Evolutionary conservation across 176 grass and related monocot species (phyloP).

Genomic region (Triticum dicoccoides): DNA sequence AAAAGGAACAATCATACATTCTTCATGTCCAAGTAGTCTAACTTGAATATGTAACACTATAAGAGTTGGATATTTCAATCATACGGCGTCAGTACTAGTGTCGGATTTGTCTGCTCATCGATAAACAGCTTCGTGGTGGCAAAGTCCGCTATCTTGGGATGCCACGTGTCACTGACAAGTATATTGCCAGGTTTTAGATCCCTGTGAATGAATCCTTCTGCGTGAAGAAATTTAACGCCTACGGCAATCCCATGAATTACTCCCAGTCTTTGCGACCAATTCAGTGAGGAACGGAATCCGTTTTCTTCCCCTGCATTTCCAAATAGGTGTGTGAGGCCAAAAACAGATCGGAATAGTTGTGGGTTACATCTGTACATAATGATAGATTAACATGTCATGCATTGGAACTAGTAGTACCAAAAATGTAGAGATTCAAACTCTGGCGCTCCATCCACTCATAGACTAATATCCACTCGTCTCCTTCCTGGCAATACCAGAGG

Average conservation of each 20-base stretch:
- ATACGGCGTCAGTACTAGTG: not conserved
- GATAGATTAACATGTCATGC: not conserved
- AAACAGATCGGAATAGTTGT: not conserved
- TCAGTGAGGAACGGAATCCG: not conserved
- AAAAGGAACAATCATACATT: not conserved
- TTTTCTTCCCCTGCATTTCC: not conserved
- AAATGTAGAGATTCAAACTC: not conserved
- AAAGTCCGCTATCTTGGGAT: conserved; percentile 9
- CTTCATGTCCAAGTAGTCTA: not conserved
- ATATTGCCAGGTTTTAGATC: conserved; percentile 13
- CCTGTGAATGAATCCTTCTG: not conserved
- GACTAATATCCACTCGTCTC: not conserved
- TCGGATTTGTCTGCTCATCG: not conserved
- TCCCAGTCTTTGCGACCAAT: not conserved
- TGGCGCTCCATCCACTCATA: not conserved
- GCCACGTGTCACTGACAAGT: not conserved
- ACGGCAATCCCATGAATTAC: not conserved
- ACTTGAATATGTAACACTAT: not conserved
- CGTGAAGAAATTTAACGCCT: not conserved
- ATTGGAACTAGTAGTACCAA: not conserved
- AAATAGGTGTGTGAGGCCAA: too few relatives aligned
- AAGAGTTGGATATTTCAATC: not conserved
- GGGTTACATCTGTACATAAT: not conserved
- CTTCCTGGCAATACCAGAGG: not conserved
- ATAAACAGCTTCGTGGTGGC: not conserved